Conservation (phyloP, 2,329 filamentous ascomycete genomes). For the Claviceps digitariae region DNA sequence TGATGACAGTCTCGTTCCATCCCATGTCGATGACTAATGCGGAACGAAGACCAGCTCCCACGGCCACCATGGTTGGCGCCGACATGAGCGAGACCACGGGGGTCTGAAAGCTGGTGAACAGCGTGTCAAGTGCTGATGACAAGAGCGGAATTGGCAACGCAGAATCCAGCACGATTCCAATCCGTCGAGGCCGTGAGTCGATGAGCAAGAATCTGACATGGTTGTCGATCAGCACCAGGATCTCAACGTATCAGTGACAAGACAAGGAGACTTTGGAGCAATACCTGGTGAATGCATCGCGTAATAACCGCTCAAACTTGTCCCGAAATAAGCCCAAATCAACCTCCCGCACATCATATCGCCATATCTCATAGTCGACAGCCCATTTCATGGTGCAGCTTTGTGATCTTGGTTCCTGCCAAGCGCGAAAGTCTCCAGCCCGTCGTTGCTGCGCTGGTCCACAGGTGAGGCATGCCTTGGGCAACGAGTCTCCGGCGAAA, state of each 20-base stretch:
- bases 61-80: constrained; percentile 56
- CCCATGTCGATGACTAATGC: constrained; percentile 80
- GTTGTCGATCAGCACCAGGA: neutral
- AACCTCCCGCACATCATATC: constrained; percentile 54
- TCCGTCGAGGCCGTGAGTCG: constrained; percentile 61
- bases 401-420: constrained; percentile 38
- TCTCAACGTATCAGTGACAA: neutral
- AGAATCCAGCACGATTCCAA: constrained; percentile 66
- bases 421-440: constrained; percentile 68
- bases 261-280: neutral
- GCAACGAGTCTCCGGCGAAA: constrained; percentile 70
- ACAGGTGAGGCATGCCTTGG: constrained; percentile 59
- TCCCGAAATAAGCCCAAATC: constrained; percentile 75
- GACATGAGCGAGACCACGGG: constrained; percentile 73
- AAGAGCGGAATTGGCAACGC: constrained; percentile 65
- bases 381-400: constrained; percentile 43
- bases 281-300: constrained; percentile 71
- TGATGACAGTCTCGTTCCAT: constrained; percentile 81
- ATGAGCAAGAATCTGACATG: constrained; percentile 45
- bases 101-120: constrained; percentile 71
- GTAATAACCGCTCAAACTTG: constrained; percentile 69
- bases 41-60: constrained; percentile 74
- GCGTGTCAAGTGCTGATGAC: constrained; percentile 57
- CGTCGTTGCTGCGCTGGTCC: constrained; percentile 64
- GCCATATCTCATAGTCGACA: constrained; percentile 61